phyloP scores from a whole-genome alignment of 2,329 filamentous ascomycete species.

The Dactylellina parvicollis region DNA sequence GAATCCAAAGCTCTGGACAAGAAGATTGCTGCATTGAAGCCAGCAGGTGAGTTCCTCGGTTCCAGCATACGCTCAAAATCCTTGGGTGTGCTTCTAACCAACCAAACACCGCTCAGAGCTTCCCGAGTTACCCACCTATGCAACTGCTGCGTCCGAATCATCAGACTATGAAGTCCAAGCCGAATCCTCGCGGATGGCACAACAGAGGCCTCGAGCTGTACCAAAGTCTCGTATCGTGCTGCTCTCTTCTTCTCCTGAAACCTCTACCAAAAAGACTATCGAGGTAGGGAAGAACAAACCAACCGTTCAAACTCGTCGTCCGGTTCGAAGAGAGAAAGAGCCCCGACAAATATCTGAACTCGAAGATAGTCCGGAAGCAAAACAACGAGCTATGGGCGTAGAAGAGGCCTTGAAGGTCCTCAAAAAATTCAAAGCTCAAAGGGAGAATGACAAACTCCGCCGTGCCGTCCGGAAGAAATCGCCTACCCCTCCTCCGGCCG shows the following conservation, averaged over 20 bases:
- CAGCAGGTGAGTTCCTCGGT: neutral
- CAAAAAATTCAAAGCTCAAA: constrained; percentile 6
- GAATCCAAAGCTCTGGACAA: constrained; percentile 9
- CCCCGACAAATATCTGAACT: neutral
- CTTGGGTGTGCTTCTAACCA: neutral
- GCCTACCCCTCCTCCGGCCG: neutral
- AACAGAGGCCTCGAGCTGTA: constrained; percentile 7
- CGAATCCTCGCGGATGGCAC: constrained; percentile 12
- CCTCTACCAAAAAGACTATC: neutral
- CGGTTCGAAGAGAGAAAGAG: neutral
- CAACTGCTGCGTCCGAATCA: neutral
- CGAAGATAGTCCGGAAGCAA: neutral
- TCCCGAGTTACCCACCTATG: neutral
- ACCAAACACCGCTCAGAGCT: neutral
- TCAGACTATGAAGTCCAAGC: neutral
- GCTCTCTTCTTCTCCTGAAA: neutral
- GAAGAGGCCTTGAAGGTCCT: neutral
- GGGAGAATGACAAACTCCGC: constrained; percentile 10
- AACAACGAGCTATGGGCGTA: neutral
- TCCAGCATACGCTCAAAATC: neutral
- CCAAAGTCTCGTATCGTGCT: neutral
- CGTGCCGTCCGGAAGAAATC: neutral
- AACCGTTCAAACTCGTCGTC: neutral
- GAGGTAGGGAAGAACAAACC: neutral
- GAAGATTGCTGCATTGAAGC: constrained; percentile 3